A percentile compares a stretch with the other conserved stretches of the same genome.
Evolutionary conservation across 2,329 filamentous ascomycete genomes (phyloP).

Genomic region (Ascochyta rabiei): DNA sequence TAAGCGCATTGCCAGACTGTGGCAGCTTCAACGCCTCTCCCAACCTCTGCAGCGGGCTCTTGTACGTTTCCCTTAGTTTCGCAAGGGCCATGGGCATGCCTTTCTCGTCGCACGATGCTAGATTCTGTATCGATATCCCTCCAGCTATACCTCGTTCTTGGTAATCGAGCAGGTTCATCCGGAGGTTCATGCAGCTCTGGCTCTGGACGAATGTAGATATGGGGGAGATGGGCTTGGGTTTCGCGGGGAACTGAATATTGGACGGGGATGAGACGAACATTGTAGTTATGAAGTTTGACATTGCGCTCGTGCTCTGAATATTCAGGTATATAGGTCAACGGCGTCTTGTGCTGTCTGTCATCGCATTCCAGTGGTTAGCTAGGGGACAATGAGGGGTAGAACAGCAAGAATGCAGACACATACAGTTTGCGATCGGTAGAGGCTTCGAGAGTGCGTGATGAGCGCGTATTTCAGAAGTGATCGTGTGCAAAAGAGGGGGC

Average conservation of each 20-base stretch:
- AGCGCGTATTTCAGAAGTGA: neutral
- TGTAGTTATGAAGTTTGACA: slow-evolving; percentile 82
- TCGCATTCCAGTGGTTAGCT: slow-evolving; percentile 46
- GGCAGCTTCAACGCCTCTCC: slow-evolving; percentile 35
- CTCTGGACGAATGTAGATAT: slow-evolving; percentile 53
- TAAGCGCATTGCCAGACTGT: slow-evolving; percentile 20
- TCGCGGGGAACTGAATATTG: slow-evolving; percentile 40
- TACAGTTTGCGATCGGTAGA: neutral
- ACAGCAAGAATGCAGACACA: slow-evolving; percentile 30
- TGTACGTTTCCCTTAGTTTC: slow-evolving; percentile 35
- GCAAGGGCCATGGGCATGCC: slow-evolving; percentile 23
- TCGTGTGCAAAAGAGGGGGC: neutral
- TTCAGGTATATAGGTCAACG: slow-evolving; percentile 26
- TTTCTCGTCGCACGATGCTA: slow-evolving; percentile 5
- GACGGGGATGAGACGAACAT: slow-evolving; percentile 65
- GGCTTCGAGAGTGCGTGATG: neutral
- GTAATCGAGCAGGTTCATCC: slow-evolving; percentile 22
- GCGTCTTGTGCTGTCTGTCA: slow-evolving; percentile 25
- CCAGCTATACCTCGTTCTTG: slow-evolving; percentile 16
- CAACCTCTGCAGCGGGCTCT: slow-evolving; percentile 41
- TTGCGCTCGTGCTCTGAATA: slow-evolving; percentile 43
- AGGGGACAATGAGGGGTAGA: slow-evolving; percentile 25
- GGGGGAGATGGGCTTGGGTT: slow-evolving; percentile 49
- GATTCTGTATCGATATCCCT: slow-evolving; percentile 18
- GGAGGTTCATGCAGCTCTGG: slow-evolving; percentile 47